Percentiles rank a stretch among this genome's conserved stretches.
phyloP scores from a whole-genome alignment of 78 protist genomes.

The Mantamonas sphyraenae region DNA sequence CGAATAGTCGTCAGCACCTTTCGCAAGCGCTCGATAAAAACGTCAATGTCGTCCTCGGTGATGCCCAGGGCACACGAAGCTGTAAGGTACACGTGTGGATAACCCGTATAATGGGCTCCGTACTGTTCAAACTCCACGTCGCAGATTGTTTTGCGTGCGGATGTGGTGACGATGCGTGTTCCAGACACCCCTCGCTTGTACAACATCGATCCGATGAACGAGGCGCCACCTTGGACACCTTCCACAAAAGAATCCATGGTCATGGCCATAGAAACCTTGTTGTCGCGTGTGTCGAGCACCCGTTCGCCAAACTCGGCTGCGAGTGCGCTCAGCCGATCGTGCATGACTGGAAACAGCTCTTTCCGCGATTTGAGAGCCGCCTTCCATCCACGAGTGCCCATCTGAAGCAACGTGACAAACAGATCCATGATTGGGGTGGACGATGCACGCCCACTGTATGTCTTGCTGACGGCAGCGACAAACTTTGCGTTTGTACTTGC shows the following conservation, averaged over 20 bases:
- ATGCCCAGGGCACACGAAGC: conserved; percentile 82
- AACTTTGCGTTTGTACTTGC: conserved; percentile 27
- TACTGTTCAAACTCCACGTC: conserved; percentile 44
- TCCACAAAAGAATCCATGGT: not conserved
- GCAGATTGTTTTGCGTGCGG: conserved; percentile 12
- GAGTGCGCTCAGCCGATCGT: not conserved
- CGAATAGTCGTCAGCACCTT: no score
- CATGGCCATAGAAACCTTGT: not conserved
- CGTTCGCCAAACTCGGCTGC: no score
- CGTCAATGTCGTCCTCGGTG: conserved; percentile 41
- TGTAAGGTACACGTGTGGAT: conserved; percentile 63
- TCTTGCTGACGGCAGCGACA: conserved; percentile 29
- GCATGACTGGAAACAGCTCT: not conserved
- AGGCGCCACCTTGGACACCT: not conserved
- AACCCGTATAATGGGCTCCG: conserved; percentile 61
- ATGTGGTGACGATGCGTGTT: conserved; percentile 34
- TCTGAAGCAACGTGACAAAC: conserved; percentile 82
- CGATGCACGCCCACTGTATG: conserved; percentile 86
- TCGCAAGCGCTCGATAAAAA: conserved; percentile 39
- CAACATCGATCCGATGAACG: conserved; percentile 72
- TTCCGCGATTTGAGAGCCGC: not conserved
- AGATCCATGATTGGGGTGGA: conserved; percentile 72
- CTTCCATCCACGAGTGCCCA: conserved; percentile 72
- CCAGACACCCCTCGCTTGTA: conserved; percentile 81
- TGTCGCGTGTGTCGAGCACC: not conserved